A percentile compares a stretch with the other conserved stretches of the same genome.
Evolutionary conservation across 345 rosid species (phyloP).

Genomic region (Nasturtium officinale): DNA sequence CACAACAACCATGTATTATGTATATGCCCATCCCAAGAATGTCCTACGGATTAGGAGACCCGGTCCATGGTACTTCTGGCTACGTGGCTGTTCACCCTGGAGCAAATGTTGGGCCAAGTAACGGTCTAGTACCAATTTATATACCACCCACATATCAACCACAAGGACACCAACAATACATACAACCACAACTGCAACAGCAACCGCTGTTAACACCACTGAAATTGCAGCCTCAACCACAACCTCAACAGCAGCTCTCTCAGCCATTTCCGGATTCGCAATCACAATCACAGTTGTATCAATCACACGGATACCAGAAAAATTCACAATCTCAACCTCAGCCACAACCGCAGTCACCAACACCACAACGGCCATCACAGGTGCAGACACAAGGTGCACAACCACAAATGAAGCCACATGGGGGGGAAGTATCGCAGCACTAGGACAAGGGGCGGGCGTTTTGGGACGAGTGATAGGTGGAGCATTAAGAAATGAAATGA

Average conservation of each 20-base stretch:
- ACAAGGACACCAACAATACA: slow-evolving; percentile 32
- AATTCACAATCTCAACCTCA: slow-evolving; percentile 31
- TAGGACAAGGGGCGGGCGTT: slow-evolving; percentile 64
- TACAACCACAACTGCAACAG: slow-evolving; percentile 35
- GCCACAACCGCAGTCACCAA: no score
- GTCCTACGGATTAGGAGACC: slow-evolving; percentile 3
- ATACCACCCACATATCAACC: slow-evolving; percentile 17
- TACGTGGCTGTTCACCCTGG: slow-evolving; percentile 17
- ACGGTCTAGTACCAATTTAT: slow-evolving; percentile 24
- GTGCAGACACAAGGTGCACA: slow-evolving; percentile 40
- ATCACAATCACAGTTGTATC: no score
- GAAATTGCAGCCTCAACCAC: slow-evolving; percentile 25
- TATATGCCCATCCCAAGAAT: slow-evolving; percentile 30
- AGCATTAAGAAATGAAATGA: slow-evolving; percentile 57
- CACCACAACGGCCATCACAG: slow-evolving; percentile 27
- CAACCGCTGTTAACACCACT: not conserved
- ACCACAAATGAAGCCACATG: slow-evolving; percentile 2
- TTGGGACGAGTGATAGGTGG: slow-evolving; percentile 65
- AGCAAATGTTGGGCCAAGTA: slow-evolving; percentile 8
- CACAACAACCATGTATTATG: slow-evolving; percentile 27
- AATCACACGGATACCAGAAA: no score
- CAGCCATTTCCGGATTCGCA: not conserved
- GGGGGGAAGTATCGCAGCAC: slow-evolving; percentile 46
- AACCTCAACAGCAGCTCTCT: slow-evolving; percentile 16
- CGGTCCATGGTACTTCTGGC: not conserved